Percentiles rank a stretch among this genome's conserved stretches.
Conservation (phyloP, 768 basidiomycete species). For the Hygrocybe coccinea region DNA sequence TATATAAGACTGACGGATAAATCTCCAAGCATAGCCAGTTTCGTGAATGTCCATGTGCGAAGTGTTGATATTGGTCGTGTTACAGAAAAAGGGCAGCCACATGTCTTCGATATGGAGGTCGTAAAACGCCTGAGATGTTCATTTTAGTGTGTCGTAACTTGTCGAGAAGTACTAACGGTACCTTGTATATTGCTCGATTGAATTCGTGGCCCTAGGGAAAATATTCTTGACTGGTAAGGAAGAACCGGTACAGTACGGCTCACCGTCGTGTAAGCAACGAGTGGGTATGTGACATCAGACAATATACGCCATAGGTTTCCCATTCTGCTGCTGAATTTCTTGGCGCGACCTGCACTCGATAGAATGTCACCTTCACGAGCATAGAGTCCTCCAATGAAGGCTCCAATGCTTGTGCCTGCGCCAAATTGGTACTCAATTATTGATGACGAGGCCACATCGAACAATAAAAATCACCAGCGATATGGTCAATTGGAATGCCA, state of each 20-base stretch:
- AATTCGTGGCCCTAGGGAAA: conserved; percentile 78
- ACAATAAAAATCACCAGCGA: conserved; percentile 53
- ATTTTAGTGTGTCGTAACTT: background rate
- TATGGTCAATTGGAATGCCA: conserved; percentile 89
- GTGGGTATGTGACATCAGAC: conserved; percentile 89
- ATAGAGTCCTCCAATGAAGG: conserved; percentile 90
- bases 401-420: conserved; percentile 81
- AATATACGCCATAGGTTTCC: conserved; percentile 90
- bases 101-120: conserved; percentile 95
- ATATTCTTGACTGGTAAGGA: conserved; percentile 6
- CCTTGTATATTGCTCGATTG: conserved; percentile 92
- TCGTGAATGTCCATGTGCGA: conserved; percentile 97
- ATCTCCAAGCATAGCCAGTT: conserved; percentile 98
- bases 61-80: conserved; percentile 94
- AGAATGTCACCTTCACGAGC: conserved; percentile 91
- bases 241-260: conserved; percentile 14
- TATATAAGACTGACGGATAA: conserved; percentile 55
- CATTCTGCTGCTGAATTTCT: conserved; percentile 90
- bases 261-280: conserved; percentile 87
- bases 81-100: conserved; percentile 99
- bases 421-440: background rate
- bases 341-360: conserved; percentile 77
- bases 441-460: background rate
- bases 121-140: conserved; percentile 64
- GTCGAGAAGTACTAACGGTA: conserved; percentile 17